phyloP scores from a whole-genome alignment of 192 early-diverging fungal species.

The Helicostylum pulchrum region DNA sequence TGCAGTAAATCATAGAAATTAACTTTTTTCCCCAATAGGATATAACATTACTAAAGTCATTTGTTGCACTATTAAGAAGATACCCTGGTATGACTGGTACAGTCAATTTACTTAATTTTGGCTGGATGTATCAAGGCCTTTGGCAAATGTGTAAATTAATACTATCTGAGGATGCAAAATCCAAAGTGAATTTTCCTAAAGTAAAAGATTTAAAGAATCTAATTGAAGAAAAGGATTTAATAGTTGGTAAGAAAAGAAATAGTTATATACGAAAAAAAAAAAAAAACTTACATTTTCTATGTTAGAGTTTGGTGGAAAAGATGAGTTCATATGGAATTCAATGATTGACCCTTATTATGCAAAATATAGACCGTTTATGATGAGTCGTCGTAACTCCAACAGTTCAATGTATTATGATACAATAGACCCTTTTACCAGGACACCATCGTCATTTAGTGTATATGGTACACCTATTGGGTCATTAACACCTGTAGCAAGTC shows the following conservation, averaged over 20 bases:
- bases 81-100: conserved; percentile 28
- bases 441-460: neutral
- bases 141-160: conserved; percentile 44
- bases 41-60: conserved; percentile 7
- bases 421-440: neutral
- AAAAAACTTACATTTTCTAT: neutral
- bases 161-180: conserved; percentile 34
- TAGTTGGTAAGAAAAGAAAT: too few relatives aligned
- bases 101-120: conserved; percentile 42
- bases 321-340: conserved; percentile 20
- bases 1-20: neutral
- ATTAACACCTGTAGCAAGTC: conserved; percentile 8
- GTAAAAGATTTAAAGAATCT: conserved; percentile 22
- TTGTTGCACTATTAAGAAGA: conserved; percentile 6
- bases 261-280: too few relatives aligned
- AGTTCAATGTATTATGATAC: neutral
- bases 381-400: neutral
- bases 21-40: neutral
- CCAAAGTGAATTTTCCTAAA: conserved; percentile 33
- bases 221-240: conserved; percentile 31
- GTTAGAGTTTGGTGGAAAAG: conserved; percentile 25
- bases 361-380: neutral
- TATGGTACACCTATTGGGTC: neutral
- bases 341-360: conserved; percentile 1
- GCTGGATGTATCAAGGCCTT: conserved; percentile 46